A percentile compares a stretch with the other conserved stretches of the same genome.
phyloP scores from a whole-genome alignment of 345 rosid species.

The Sisymbrium altissimum region DNA sequence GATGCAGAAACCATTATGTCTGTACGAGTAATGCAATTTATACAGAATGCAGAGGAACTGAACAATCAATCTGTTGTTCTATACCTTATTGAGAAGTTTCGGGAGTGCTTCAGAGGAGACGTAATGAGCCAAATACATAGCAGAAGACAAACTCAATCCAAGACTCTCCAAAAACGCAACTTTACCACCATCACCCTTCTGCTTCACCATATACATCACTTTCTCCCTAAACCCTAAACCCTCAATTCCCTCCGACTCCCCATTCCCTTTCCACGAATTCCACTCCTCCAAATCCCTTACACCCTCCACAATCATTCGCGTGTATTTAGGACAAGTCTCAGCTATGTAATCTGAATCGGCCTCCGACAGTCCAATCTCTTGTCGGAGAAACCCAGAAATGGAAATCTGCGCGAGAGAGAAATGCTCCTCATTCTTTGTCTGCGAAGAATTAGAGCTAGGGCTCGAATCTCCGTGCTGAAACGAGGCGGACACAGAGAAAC shows the following conservation, averaged over 20 bases:
- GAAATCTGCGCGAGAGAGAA: slow-evolving; percentile 47
- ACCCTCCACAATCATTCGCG: slow-evolving; percentile 50
- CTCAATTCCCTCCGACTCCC: slow-evolving; percentile 15
- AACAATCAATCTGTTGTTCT: not conserved
- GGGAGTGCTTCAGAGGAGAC: slow-evolving; percentile 59
- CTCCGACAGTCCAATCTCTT: slow-evolving; percentile 45
- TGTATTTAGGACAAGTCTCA: slow-evolving; percentile 49
- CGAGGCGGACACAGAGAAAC: slow-evolving; percentile 17
- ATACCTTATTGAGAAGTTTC: slow-evolving; percentile 51
- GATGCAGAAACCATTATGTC: not conserved
- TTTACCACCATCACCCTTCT: slow-evolving; percentile 76
- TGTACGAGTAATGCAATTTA: not conserved
- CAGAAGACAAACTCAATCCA: slow-evolving; percentile 68
- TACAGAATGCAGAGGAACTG: not conserved
- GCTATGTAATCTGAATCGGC: slow-evolving; percentile 51
- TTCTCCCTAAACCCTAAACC: slow-evolving; percentile 60
- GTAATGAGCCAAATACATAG: slow-evolving; percentile 69
- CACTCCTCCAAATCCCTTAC: slow-evolving; percentile 78
- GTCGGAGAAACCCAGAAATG: slow-evolving; percentile 47
- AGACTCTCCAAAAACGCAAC: slow-evolving; percentile 83
- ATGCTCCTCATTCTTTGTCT: slow-evolving; percentile 23
- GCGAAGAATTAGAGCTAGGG: not conserved
- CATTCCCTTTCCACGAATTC: slow-evolving; percentile 45
- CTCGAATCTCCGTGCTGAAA: slow-evolving; percentile 11
- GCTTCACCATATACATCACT: slow-evolving; percentile 59